phyloP scores from a whole-genome alignment of 768 basidiomycete genomes.

The Mycena haematopus region DNA sequence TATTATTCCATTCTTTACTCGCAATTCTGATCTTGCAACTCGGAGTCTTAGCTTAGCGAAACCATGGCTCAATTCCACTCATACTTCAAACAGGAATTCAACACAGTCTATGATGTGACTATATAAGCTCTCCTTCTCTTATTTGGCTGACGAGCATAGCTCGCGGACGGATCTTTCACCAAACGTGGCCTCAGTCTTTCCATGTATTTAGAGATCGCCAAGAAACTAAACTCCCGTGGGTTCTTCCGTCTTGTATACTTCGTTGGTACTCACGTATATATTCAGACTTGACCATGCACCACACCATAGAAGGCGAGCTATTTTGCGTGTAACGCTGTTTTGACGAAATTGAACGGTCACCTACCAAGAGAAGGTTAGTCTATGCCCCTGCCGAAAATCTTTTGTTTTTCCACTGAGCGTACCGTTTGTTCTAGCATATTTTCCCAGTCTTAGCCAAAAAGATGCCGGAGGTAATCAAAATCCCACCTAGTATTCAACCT shows the following conservation, averaged over 20 bases:
- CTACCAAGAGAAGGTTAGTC: not conserved
- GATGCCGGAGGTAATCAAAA: conserved; percentile 42
- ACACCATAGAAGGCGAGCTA: conserved; percentile 50
- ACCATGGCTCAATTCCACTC: conserved; percentile 47
- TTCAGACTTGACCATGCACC: conserved; percentile 60
- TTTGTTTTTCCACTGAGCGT: not conserved
- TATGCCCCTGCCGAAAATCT: not conserved
- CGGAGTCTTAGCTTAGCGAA: conserved; percentile 9
- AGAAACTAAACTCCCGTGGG: conserved; percentile 48
- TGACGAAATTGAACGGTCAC: not conserved
- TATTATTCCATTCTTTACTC: not conserved
- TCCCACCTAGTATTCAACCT: not conserved
- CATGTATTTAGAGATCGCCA: conserved; percentile 48
- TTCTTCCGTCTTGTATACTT: conserved; percentile 9
- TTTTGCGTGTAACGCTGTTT: not conserved
- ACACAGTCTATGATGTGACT: conserved; percentile 50
- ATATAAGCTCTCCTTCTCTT: not conserved
- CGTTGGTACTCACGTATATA: not conserved
- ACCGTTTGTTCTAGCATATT: conserved; percentile 35
- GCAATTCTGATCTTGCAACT: not conserved
- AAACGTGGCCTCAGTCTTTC: conserved; percentile 49
- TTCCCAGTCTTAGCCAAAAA: conserved; percentile 58
- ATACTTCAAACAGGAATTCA: conserved; percentile 57
- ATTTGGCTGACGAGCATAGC: conserved; percentile 35
- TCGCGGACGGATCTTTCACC: conserved; percentile 59